Conservation (phyloP, 1,284 basidiomycete species). For the Austroboletus novae-zelandiae region DNA sequence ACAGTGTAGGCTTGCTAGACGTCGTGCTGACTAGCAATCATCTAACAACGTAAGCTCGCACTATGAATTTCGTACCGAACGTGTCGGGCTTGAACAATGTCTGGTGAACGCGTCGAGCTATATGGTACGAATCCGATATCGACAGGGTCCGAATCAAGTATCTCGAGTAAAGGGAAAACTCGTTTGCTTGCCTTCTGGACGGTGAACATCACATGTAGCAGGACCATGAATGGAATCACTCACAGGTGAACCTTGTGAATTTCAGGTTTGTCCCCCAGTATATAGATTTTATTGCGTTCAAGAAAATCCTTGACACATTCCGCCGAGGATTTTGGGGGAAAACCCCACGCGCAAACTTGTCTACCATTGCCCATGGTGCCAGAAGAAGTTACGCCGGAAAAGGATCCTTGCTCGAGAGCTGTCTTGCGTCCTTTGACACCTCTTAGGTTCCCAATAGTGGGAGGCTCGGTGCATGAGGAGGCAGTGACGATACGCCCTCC, state of each 20-base stretch:
- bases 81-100: slow-evolving; percentile 42
- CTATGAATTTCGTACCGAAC: slow-evolving; percentile 40
- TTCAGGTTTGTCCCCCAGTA: slow-evolving; percentile 36
- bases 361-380: slow-evolving; percentile 50
- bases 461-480: slow-evolving; percentile 21
- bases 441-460: slow-evolving; percentile 32
- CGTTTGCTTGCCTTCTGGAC: slow-evolving; percentile 33
- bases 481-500: slow-evolving; percentile 34
- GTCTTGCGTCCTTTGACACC: slow-evolving; percentile 42
- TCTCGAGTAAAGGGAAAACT: slow-evolving; percentile 46
- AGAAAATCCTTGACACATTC: slow-evolving; percentile 42
- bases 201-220: slow-evolving; percentile 3
- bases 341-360: slow-evolving; percentile 58
- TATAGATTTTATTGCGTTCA: slow-evolving; percentile 43
- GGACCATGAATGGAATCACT: slow-evolving; percentile 27
- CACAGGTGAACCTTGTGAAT: slow-evolving; percentile 52
- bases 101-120: slow-evolving; percentile 64
- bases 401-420: slow-evolving; percentile 38
- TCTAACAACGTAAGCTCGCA: slow-evolving; percentile 60
- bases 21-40: slow-evolving; percentile 33
- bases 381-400: slow-evolving; percentile 42
- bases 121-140: slow-evolving; percentile 61
- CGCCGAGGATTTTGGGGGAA: slow-evolving; percentile 47
- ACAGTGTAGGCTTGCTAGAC: slow-evolving; percentile 9
- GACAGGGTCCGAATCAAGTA: slow-evolving; percentile 54